phyloP scores from a whole-genome alignment of 352 stramenopile species.

The Pythium brassicae region DNA sequence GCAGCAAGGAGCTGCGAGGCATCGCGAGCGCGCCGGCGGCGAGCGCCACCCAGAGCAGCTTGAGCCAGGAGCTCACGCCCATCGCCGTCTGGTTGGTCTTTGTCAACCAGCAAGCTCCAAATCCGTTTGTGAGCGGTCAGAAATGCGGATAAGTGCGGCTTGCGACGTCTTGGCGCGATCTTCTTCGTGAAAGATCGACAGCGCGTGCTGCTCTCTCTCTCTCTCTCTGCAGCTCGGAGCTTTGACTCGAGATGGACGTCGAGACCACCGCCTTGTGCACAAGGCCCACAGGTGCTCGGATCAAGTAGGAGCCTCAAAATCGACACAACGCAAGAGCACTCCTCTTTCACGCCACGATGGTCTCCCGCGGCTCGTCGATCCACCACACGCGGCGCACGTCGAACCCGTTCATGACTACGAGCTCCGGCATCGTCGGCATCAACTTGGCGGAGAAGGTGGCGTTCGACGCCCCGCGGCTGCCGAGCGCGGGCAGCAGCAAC shows the following conservation, averaged over 20 bases:
- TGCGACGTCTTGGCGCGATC: too few relatives aligned
- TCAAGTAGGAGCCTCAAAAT: too few relatives aligned
- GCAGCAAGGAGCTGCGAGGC: constrained; percentile 32
- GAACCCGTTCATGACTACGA: constrained; percentile 86
- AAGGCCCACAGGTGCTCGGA: too few relatives aligned
- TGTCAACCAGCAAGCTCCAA: too few relatives aligned
- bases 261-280: too few relatives aligned
- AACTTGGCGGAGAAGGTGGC: constrained; percentile 61
- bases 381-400: constrained; percentile 63
- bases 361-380: constrained; percentile 69
- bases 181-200: too few relatives aligned
- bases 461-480: constrained; percentile 53
- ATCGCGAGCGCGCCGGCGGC: constrained; percentile 21
- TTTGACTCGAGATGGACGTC: background rate
- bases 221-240: too few relatives aligned
- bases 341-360: constrained; percentile 27
- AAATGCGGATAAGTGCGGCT: too few relatives aligned
- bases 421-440: constrained; percentile 78
- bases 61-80: constrained; percentile 18
- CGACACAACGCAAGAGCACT: constrained; percentile 6
- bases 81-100: too few relatives aligned
- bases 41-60: constrained; percentile 23
- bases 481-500: constrained; percentile 21
- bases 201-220: too few relatives aligned
- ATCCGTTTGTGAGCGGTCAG: too few relatives aligned